phyloP scores from a whole-genome alignment of 1,284 basidiomycete genomes.

The Irpex sp. region DNA sequence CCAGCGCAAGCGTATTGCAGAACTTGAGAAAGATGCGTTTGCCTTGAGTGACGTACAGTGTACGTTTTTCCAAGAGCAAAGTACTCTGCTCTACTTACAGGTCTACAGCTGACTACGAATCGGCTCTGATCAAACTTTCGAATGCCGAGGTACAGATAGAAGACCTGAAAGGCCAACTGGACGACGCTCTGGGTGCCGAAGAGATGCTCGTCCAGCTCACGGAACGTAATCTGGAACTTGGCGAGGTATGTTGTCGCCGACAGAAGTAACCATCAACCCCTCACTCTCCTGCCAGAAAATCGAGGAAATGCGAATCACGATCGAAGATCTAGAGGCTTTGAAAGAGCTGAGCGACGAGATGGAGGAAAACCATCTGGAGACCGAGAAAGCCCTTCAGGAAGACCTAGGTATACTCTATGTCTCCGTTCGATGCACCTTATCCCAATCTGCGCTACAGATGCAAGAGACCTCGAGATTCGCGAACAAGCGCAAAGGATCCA shows the following conservation, averaged over 20 bases:
- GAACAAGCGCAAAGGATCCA: constrained; percentile 67
- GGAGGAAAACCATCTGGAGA: constrained; percentile 94
- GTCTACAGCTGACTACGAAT: constrained; percentile 71
- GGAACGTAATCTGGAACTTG: constrained; percentile 88
- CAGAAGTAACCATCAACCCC: not conserved
- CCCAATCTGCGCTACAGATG: constrained; percentile 42
- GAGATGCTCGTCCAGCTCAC: constrained; percentile 96
- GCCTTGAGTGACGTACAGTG: constrained; percentile 69
- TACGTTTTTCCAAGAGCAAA: constrained; percentile 23
- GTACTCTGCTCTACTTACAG: not conserved
- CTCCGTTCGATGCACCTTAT: not conserved
- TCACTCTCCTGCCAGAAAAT: constrained; percentile 65
- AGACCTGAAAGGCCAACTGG: constrained; percentile 91
- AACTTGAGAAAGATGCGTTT: constrained; percentile 87
- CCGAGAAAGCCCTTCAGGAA: constrained; percentile 88
- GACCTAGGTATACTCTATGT: constrained; percentile 66
- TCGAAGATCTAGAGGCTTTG: constrained; percentile 94
- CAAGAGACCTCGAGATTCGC: constrained; percentile 66
- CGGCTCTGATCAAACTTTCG: constrained; percentile 72
- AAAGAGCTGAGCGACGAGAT: constrained; percentile 97
- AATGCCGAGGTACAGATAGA: constrained; percentile 91
- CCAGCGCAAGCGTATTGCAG: constrained; percentile 75
- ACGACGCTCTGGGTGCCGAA: constrained; percentile 93
- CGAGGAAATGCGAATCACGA: constrained; percentile 92
- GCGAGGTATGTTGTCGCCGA: constrained; percentile 57